Evolutionary conservation across 2,329 filamentous ascomycete species (phyloP).

Genomic region (Penicillium sp.): DNA sequence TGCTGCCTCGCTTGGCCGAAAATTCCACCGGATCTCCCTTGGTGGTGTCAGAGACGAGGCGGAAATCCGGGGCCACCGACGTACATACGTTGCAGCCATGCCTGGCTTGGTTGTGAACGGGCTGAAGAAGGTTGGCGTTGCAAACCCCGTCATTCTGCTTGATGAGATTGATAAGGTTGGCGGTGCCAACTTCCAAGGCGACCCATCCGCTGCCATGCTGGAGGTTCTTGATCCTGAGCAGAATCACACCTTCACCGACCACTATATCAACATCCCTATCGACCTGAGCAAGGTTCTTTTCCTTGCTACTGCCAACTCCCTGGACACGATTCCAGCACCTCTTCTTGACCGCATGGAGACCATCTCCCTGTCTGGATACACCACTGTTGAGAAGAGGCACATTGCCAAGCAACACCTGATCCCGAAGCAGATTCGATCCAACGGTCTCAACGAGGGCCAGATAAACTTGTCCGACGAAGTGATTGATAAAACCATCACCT

Average conservation of each 20-base stretch:
- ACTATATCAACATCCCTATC: constrained; percentile 94
- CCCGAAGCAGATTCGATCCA: constrained; percentile 89
- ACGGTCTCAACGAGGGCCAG: constrained; percentile 76
- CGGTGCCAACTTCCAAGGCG: constrained; percentile 85
- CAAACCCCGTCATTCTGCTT: constrained; percentile 91
- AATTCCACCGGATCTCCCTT: constrained; percentile 95
- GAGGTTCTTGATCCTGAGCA: constrained; percentile 97
- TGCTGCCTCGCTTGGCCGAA: constrained; percentile 84
- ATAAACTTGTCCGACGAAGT: constrained; percentile 78
- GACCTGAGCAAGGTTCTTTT: constrained; percentile 96
- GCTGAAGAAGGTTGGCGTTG: constrained; percentile 89
- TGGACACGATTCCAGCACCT: constrained; percentile 93
- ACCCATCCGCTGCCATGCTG: constrained; percentile 95
- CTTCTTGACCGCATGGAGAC: constrained; percentile 96
- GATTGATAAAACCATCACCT: constrained; percentile 91
- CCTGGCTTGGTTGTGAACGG: constrained; percentile 92
- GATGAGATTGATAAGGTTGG: constrained; percentile 99
- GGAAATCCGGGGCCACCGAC: constrained; percentile 89
- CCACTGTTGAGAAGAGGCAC: constrained; percentile 92
- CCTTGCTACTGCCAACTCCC: constrained; percentile 91
- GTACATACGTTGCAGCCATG: constrained; percentile 99
- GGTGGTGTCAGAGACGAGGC: constrained; percentile 95
- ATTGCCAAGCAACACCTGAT: constrained; percentile 93
- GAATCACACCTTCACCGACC: constrained; percentile 90
- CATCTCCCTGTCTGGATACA: constrained; percentile 90